phyloP scores from a whole-genome alignment of 805 yeast genomes.

The Ogataea sp. region DNA sequence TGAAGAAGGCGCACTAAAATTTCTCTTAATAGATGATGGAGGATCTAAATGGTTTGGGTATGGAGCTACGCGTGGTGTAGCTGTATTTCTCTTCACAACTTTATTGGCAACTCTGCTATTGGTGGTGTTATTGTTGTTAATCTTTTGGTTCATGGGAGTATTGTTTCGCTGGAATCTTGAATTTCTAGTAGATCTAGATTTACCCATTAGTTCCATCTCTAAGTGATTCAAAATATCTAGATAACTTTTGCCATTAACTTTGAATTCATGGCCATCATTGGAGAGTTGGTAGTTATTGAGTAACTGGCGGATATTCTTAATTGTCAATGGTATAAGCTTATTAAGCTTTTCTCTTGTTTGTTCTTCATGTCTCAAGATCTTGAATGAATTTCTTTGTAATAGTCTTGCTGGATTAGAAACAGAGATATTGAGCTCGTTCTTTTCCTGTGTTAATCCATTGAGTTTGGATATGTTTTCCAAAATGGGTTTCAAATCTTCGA shows the following conservation, averaged over 20 bases:
- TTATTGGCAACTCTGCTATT: not conserved
- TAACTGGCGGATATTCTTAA: conserved; percentile 40
- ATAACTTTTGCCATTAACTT: conserved; percentile 43
- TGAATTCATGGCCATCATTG: conserved; percentile 27
- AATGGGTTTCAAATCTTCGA: conserved; percentile 44
- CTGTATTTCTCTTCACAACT: conserved; percentile 1
- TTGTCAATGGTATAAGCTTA: conserved; percentile 59
- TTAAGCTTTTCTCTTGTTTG: conserved; percentile 58
- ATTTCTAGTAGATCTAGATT: conserved; percentile 6
- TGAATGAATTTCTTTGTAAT: conserved; percentile 66
- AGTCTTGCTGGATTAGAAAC: conserved; percentile 76
- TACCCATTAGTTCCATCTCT: conserved; percentile 20
- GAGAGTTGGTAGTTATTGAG: conserved; percentile 40
- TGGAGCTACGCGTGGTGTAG: no score
- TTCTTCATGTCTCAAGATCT: conserved; percentile 74
- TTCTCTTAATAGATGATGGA: conserved; percentile 2
- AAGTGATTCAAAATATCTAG: conserved; percentile 28
- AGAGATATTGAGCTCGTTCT: conserved; percentile 54
- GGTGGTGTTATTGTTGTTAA: conserved; percentile 4
- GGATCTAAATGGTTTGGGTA: no score
- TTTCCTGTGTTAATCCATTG: conserved; percentile 50
- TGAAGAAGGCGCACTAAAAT: conserved; percentile 1
- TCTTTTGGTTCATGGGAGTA: no score
- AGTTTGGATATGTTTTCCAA: conserved; percentile 49
- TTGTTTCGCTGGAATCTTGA: not conserved